Conservation (phyloP, 192 early-diverging fungal genomes). For the Linnemannia zychae region DNA sequence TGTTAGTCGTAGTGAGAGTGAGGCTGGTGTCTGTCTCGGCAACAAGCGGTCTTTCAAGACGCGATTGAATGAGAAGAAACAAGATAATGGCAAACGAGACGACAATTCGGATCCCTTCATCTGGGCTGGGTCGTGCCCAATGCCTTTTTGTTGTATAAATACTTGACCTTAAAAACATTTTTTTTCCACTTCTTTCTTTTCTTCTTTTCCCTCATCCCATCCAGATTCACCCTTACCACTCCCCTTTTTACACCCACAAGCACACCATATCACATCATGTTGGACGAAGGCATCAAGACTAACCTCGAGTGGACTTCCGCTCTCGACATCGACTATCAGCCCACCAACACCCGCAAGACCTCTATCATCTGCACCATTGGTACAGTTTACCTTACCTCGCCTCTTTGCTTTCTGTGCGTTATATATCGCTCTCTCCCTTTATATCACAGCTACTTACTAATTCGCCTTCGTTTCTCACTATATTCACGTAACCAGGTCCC, state of each 20-base stretch:
- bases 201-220: not conserved
- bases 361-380: slow-evolving; percentile 90
- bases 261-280: slow-evolving; percentile 23
- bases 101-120: not conserved
- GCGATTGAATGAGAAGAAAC: not conserved
- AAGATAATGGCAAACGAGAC: not conserved
- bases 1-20: too few species aligned
- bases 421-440: not conserved
- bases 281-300: slow-evolving; percentile 62
- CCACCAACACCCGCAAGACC: slow-evolving; percentile 78
- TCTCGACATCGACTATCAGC: slow-evolving; percentile 72
- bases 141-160: not conserved
- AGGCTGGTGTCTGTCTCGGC: slow-evolving; percentile 7
- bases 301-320: slow-evolving; percentile 82
- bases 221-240: not conserved
- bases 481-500: slow-evolving; percentile 62
- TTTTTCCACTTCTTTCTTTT: not conserved
- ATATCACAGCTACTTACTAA: not conserved
- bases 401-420: not conserved
- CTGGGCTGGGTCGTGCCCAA: not conserved
- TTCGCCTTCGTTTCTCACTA: slow-evolving; percentile 2
- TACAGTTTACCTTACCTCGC: slow-evolving; percentile 12
- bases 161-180: not conserved
- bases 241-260: not conserved
- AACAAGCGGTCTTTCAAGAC: not conserved